Evolutionary conservation across 495 filamentous ascomycete genomes (phyloP), one percentile per base, ranked within the genome.

Genomic region (Neurospora intermedia): DNA sequence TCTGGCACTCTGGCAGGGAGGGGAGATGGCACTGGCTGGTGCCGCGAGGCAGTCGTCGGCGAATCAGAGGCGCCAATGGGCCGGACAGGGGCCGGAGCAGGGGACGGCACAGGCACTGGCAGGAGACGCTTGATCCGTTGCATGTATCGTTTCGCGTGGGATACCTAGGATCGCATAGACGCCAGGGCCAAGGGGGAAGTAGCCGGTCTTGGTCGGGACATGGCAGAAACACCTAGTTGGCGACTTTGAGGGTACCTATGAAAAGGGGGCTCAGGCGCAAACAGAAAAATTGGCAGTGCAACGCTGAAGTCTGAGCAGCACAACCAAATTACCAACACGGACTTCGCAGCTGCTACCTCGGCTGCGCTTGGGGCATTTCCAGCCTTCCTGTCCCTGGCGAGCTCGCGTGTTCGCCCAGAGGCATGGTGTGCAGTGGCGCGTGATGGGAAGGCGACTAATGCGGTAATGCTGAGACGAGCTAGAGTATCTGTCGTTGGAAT

Each of bases 1-100:
- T 66, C 54, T 62, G 54, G 54, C 54, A 66, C 54, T 74, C 71
- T 48, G 76, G 73, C 74, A 71, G 73, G 75, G 75, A 76, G 71
- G 18, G 7, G 35, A 69, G 46, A 69, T 62, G 62, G 69, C 35
- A 38, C 35, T 38, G 35, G 35, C 5, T 38, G 35, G 6, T 38
- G 35, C 4, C 35, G 35, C 35, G 35, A 38, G 35, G 35, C 35
- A 38, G 6, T 38, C 35, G 35, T 73, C 73, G 75, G 74, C 80
- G 76, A 81, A 81, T 81, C 73, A 79, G 73, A 75, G 74, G 71
- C 69, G 73, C 41, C 74, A 76, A 75, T 75, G 74, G 74, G 71
- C 45, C 69, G 35, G 72, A 38, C 70, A 74, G 73, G 72, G 72
- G 75, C 2, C 54, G 13, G 54, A 62, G 54, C 15, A 62, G 54